phyloP scores from a whole-genome alignment of 495 filamentous ascomycete genomes.

The Terfezia boudieri region DNA sequence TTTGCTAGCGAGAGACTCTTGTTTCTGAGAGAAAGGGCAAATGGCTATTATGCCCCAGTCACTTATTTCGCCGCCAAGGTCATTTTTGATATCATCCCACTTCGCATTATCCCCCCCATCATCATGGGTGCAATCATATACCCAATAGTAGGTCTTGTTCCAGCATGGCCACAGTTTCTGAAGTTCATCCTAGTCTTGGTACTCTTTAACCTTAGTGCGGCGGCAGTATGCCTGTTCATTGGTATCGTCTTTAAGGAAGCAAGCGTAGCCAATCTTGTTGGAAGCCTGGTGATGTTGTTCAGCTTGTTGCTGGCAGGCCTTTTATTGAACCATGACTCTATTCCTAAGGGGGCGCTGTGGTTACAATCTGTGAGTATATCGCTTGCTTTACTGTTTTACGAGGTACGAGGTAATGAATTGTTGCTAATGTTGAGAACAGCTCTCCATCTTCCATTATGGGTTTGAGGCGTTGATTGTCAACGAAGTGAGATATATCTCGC shows the following conservation, averaged over 20 bases:
- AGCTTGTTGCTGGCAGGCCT: conserved; percentile 83
- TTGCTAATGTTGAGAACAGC: conserved; percentile 20
- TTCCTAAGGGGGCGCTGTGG: conserved; percentile 65
- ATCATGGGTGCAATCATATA: conserved; percentile 96
- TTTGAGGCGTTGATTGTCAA: conserved; percentile 94
- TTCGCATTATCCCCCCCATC: conserved; percentile 83
- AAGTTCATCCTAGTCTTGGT: conserved; percentile 81
- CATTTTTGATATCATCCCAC: conserved; percentile 80
- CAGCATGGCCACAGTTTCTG: conserved; percentile 64
- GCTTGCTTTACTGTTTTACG: conserved; percentile 5
- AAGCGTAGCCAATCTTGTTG: conserved; percentile 86
- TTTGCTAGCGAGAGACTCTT: conserved; percentile 82
- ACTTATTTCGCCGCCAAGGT: conserved; percentile 95
- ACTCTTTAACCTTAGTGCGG: conserved; percentile 86
- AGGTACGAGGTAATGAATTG: background rate
- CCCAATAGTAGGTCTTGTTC: conserved; percentile 88
- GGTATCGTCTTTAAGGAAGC: conserved; percentile 82
- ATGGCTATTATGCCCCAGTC: conserved; percentile 90
- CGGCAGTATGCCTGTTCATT: conserved; percentile 84
- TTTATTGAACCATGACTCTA: conserved; percentile 80
- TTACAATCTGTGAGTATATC: conserved; percentile 33
- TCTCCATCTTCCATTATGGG: conserved; percentile 98
- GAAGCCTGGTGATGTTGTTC: conserved; percentile 94
- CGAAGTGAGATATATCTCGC: conserved; percentile 73
- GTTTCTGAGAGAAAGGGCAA: conserved; percentile 85